Percentiles rank a stretch among this genome's conserved stretches.
phyloP scores from a whole-genome alignment of 805 yeast genomes.

The Debaryomyces maramus region DNA sequence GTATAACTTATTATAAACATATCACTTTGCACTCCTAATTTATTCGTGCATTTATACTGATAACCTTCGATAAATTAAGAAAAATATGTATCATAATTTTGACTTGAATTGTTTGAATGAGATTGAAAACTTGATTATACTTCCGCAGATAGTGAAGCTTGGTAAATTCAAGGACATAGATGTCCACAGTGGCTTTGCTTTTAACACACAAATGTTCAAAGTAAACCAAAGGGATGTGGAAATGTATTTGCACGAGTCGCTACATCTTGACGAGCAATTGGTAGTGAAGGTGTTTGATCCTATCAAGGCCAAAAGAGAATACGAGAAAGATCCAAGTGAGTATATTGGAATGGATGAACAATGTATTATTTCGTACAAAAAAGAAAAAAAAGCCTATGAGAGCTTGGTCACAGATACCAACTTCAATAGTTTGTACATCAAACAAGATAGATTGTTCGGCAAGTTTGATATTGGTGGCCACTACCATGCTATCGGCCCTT shows the following conservation, averaged over 20 bases:
- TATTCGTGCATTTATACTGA: too few species aligned
- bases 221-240: background rate
- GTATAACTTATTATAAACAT: too few species aligned
- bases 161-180: background rate
- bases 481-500: constrained; percentile 1
- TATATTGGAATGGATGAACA: background rate
- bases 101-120: background rate
- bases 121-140: background rate
- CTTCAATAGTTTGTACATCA: constrained; percentile 1
- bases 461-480: background rate
- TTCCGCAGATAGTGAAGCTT: background rate
- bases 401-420: background rate
- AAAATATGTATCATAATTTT: background rate
- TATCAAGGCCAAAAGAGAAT: background rate
- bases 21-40: too few species aligned
- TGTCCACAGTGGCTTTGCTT: background rate
- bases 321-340: background rate
- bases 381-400: background rate
- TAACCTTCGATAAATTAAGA: too few species aligned
- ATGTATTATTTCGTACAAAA: background rate
- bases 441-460: background rate
- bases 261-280: background rate
- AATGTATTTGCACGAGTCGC: background rate
- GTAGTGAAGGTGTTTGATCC: constrained; percentile 3
- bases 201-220: background rate